Percentiles rank a stretch among this genome's conserved stretches.
These are phyloP conservation scores for Teratosphaeria viscida DNA, from an alignment of 2,329 filamentous ascomycete genomes.

Conservation along the genomic window DNA sequence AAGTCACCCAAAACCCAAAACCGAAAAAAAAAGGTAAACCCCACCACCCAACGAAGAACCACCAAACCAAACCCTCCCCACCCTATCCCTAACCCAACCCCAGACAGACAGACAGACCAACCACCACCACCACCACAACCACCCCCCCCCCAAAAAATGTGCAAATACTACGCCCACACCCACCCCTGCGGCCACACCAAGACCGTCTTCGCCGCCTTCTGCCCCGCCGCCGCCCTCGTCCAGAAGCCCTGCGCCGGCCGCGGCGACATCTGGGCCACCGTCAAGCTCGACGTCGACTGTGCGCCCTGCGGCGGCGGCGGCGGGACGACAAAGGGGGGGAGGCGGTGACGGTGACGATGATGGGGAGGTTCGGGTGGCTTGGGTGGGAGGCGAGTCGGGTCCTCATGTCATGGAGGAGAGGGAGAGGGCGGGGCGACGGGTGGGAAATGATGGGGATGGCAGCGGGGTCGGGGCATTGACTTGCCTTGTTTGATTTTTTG, in stretches of 20 bases:
- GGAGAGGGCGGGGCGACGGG: too few relatives aligned
- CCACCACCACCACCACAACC: too few relatives aligned
- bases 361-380: too few relatives aligned
- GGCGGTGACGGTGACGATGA: too few relatives aligned
- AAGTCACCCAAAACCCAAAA: background rate
- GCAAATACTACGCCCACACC: constrained; percentile 38
- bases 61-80: background rate
- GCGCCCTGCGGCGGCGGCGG: constrained; percentile 10
- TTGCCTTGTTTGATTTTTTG: too few relatives aligned
- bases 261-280: constrained; percentile 27
- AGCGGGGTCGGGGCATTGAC: too few relatives aligned
- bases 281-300: constrained; percentile 27
- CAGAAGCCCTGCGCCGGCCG: constrained; percentile 21
- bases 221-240: constrained; percentile 20
- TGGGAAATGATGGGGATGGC: too few relatives aligned
- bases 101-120: too few relatives aligned
- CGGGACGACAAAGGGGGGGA: background rate
- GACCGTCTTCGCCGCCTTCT: constrained; percentile 28
- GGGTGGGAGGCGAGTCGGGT: too few relatives aligned
- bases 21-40: background rate
- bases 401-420: too few relatives aligned
- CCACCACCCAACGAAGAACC: background rate
- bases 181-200: constrained; percentile 36
- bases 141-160: constrained; percentile 30
- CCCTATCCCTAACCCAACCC: too few relatives aligned